A percentile compares a stretch with the other conserved stretches of the same genome.
These are phyloP conservation scores for Ustilago xerochloae DNA, from an alignment of 1,284 basidiomycete species.

Conservation along the genomic window DNA sequence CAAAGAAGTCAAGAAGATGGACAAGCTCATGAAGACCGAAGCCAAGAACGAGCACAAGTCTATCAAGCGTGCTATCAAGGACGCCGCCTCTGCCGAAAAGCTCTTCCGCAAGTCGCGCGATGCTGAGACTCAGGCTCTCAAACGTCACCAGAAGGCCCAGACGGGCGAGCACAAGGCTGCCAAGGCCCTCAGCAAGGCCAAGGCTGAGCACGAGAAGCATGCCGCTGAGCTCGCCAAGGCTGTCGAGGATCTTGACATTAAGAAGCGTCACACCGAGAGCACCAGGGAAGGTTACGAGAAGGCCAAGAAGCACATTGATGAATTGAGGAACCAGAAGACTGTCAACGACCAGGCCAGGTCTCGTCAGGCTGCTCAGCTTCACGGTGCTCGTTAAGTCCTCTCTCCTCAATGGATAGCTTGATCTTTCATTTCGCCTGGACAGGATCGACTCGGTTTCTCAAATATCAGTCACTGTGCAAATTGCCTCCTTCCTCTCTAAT, in stretches of 20 bases:
- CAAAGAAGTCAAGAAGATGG: constrained; percentile 62
- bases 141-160: constrained; percentile 58
- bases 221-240: constrained; percentile 55
- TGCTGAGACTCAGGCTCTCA: constrained; percentile 55
- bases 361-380: constrained; percentile 36
- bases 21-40: constrained; percentile 62
- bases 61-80: constrained; percentile 59
- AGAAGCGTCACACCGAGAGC: constrained; percentile 57
- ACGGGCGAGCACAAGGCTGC: constrained; percentile 58
- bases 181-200: constrained; percentile 56
- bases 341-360: constrained; percentile 56
- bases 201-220: constrained; percentile 55
- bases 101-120: constrained; percentile 57
- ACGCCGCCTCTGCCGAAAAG: constrained; percentile 54
- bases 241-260: constrained; percentile 60
- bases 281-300: constrained; percentile 51
- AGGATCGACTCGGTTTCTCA: too few relatives aligned
- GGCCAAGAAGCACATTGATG: constrained; percentile 53
- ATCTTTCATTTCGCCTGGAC: too few relatives aligned
- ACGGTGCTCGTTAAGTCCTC: constrained; percentile 18
- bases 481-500: neutral
- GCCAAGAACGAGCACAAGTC: constrained; percentile 61
- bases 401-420: too few relatives aligned
- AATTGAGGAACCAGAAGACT: constrained; percentile 52
- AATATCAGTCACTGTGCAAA: neutral